These are phyloP conservation scores for Metarhizium sp. DNA, from an alignment of 2,329 filamentous ascomycete genomes.

Conservation along the genomic window DNA sequence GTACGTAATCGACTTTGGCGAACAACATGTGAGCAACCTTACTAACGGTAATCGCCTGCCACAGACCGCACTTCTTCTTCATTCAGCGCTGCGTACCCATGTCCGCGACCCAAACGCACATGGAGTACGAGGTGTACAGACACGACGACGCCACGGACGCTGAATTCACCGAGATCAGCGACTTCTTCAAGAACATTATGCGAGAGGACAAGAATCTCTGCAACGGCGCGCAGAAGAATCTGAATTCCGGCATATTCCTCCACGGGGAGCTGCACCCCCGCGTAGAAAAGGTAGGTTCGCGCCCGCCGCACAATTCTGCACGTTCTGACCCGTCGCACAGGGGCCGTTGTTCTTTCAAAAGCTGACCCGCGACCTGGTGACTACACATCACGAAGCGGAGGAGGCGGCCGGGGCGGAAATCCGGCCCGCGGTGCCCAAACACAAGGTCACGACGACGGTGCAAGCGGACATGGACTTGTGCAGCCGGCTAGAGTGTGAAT, in stretches of 20 bases:
- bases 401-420: constrained; percentile 16
- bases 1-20: constrained; percentile 17
- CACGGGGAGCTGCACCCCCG: constrained; percentile 42
- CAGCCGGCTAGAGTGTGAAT: constrained; percentile 12
- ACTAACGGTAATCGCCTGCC: neutral
- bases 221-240: constrained; percentile 37
- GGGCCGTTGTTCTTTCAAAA: constrained; percentile 35
- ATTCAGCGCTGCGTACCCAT: constrained; percentile 40
- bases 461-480: constrained; percentile 18
- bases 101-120: constrained; percentile 29
- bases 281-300: constrained; percentile 31
- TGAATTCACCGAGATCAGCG: constrained; percentile 34
- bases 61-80: constrained; percentile 37
- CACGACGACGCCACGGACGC: constrained; percentile 36
- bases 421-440: constrained; percentile 16
- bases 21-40: too few relatives aligned
- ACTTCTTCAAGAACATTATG: constrained; percentile 42
- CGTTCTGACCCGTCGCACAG: neutral
- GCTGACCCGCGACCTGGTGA: constrained; percentile 16
- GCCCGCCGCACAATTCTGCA: neutral
- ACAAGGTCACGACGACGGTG: constrained; percentile 14
- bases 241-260: constrained; percentile 39
- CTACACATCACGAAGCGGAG: constrained; percentile 16
- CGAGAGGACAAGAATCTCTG: constrained; percentile 42
- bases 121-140: constrained; percentile 42